Conservation (phyloP, 2,329 filamentous ascomycete genomes). For the Juglanconis sp. region DNA sequence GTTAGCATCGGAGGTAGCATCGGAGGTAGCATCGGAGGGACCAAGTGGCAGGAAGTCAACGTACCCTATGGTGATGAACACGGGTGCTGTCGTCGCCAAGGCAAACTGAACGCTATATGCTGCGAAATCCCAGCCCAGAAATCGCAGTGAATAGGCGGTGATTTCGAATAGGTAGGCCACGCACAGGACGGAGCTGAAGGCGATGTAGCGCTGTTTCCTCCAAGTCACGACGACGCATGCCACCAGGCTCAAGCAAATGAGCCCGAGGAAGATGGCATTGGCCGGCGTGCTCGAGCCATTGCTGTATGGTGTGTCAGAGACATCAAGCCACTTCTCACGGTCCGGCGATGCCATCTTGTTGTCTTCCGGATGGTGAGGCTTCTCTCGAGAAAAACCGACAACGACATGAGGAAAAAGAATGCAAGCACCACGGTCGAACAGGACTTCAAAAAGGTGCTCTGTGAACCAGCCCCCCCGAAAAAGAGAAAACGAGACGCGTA, state of each 20-base stretch:
- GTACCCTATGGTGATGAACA: conserved; percentile 27
- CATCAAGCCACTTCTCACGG: conserved; percentile 7
- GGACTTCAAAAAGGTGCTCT: neutral
- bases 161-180: conserved; percentile 13
- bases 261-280: conserved; percentile 10
- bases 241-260: conserved; percentile 8
- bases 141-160: conserved; percentile 6
- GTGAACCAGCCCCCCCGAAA: neutral
- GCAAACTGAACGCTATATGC: conserved; percentile 11
- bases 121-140: conserved; percentile 10
- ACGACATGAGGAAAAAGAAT: neutral
- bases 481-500: neutral
- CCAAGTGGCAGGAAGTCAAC: neutral
- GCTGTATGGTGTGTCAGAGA: conserved; percentile 16
- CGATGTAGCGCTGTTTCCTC: conserved; percentile 12
- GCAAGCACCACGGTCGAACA: neutral
- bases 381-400: neutral
- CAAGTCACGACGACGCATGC: conserved; percentile 8
- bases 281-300: conserved; percentile 2
- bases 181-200: conserved; percentile 11
- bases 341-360: neutral
- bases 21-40: neutral
- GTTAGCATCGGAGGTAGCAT: neutral
- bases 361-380: neutral
- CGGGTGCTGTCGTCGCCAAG: conserved; percentile 25